Base-by-base conservation (phyloP, 2,329 filamentous ascomycete genomes). In the Fusarium verrucosum region DNA sequence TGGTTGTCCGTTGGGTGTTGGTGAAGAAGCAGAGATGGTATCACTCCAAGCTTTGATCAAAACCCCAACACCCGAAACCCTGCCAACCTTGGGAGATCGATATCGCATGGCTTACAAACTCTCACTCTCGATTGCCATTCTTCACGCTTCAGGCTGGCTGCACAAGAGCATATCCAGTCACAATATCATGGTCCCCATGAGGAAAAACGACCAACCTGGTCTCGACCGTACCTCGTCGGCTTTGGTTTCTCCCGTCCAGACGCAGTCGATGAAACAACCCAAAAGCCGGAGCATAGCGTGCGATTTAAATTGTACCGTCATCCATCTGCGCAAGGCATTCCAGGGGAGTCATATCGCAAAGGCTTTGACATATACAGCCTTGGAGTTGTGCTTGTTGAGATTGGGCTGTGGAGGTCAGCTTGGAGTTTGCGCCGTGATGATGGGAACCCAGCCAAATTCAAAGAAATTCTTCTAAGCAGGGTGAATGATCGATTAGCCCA, bases 131-230 rank as follows among this genome's bases (percentile, higher is more conserved):
- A 13, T 60, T 3, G 32, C 35, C 0, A 42, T 57, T 5, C 35
- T 60, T 2, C 52, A 60, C 10, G 40, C 44, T n/a, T 20, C 40
- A 13, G 52, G 52, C 2, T 60, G 57, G 57, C 26, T 60, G 1
- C 57, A 60, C 35, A 60, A 60, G 22, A 51, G 57, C 6, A 51
- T 60, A 9, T 25, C 52, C 11, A 60, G 57, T 13, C 38, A 60
- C 9, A 60, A 57, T 7, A 50, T 60, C 40, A 32, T 60, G 43
- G 10, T 60, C 14, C 46, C 25, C 3, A 16, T 36, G n/a, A 14
- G 37, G 28, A 4, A 20, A 13, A 36, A 28, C 50, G 19, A 16
- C 52, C 40, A 11, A n/a, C 46, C 4, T 57, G 44, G 57, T 46
- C 44, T 17, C 38, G 41, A 5, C 57, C 57, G 38, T 57, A 42